Evolutionary conservation across 2,329 filamentous ascomycete genomes (phyloP).

Genomic region (Elsinoe ampelina): DNA sequence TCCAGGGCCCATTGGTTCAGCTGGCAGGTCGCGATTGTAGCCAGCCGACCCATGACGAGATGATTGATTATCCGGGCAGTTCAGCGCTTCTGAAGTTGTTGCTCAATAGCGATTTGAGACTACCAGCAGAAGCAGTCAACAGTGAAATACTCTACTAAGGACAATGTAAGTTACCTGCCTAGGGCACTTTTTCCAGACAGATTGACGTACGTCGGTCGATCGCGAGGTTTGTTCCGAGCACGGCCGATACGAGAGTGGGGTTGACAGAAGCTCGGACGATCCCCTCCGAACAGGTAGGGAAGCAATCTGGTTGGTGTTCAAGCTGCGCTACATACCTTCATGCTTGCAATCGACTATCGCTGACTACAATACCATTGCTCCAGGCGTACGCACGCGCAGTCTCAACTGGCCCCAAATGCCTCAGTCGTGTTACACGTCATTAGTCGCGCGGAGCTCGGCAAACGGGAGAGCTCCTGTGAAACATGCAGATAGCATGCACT

Average conservation of each 20-base stretch:
- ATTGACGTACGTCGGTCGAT: not conserved
- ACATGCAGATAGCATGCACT: constrained; percentile 1
- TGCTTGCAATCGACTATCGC: not conserved
- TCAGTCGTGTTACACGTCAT: not conserved
- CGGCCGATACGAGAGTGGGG: not conserved
- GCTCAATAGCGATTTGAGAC: too few relatives aligned
- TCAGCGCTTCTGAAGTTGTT: too few relatives aligned
- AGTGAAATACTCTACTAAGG: too few relatives aligned
- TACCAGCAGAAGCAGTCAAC: too few relatives aligned
- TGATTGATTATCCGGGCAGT: not conserved
- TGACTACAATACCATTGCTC: not conserved
- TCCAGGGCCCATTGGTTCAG: constrained; percentile 46
- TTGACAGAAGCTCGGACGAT: constrained; percentile 4
- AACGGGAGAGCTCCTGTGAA: not conserved
- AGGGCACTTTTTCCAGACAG: not conserved
- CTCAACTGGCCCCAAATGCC: not conserved
- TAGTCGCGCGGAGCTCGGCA: not conserved
- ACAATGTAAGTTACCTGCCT: too few relatives aligned
- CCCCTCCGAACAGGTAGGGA: too few relatives aligned
- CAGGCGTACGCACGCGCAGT: not conserved
- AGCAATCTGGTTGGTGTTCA: too few relatives aligned
- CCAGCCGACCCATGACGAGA: constrained; percentile 29
- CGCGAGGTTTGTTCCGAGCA: constrained; percentile 2
- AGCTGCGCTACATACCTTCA: not conserved
- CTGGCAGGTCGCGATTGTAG: constrained; percentile 37